These are phyloP conservation scores for Yamadazyma philogaea DNA, from an alignment of 805 yeast genomes.

Conservation along the genomic window DNA sequence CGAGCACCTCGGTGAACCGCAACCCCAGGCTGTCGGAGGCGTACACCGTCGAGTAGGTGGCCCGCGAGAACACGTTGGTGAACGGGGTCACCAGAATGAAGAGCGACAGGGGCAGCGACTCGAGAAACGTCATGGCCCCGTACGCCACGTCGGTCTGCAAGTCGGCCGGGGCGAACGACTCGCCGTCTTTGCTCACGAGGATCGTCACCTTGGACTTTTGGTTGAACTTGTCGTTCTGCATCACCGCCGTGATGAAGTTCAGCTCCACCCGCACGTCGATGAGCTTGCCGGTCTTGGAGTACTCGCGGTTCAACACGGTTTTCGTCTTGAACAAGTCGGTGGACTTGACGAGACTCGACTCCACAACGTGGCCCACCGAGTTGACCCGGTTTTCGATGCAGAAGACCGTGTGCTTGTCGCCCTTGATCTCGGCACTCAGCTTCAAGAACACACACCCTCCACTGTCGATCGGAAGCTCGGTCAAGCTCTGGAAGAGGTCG, in stretches of 20 bases:
- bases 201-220: constrained; percentile 35
- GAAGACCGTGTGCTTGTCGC: constrained; percentile 29
- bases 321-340: constrained; percentile 42
- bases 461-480: constrained; percentile 30
- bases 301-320: constrained; percentile 26
- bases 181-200: constrained; percentile 48
- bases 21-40: constrained; percentile 60
- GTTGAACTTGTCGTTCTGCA: constrained; percentile 43
- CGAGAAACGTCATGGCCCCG: constrained; percentile 39
- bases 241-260: constrained; percentile 40
- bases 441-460: constrained; percentile 32
- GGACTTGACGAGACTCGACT: constrained; percentile 37
- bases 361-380: constrained; percentile 38
- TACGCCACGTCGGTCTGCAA: constrained; percentile 34
- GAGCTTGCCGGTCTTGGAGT: constrained; percentile 26
- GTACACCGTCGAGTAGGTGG: constrained; percentile 34
- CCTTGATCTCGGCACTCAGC: constrained; percentile 18
- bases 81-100: constrained; percentile 19
- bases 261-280: constrained; percentile 35
- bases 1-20: constrained; percentile 44
- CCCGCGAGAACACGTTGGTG: constrained; percentile 13
- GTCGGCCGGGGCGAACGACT: constrained; percentile 36
- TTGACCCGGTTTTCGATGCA: constrained; percentile 32
- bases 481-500: constrained; percentile 42
- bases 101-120: constrained; percentile 35